Evolutionary conservation across 2,329 filamentous ascomycete species (phyloP).

Genomic region (Pseudogymnoascus sp.): DNA sequence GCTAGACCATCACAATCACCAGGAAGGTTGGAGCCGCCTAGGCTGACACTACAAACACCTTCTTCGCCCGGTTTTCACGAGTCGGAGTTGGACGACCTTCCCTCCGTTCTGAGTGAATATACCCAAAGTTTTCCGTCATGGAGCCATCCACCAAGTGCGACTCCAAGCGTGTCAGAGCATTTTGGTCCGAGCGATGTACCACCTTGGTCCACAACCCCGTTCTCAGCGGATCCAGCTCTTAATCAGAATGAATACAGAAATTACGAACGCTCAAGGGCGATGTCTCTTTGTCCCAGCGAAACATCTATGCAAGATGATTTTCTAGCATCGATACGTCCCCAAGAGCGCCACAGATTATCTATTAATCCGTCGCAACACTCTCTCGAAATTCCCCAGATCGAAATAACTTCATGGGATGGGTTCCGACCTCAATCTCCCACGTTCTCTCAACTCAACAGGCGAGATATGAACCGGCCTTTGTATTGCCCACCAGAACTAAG

Average conservation of each 20-base stretch:
- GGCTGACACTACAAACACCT: not conserved
- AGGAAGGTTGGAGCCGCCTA: not conserved
- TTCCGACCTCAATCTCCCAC: not conserved
- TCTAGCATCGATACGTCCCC: not conserved
- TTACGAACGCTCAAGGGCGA: not conserved
- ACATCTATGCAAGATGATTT: not conserved
- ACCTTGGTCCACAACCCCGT: not conserved
- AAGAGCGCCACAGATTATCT: not conserved
- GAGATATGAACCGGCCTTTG: not conserved
- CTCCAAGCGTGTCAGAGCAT: not conserved
- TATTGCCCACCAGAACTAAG: not conserved
- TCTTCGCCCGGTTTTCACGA: not conserved
- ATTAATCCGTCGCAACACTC: not conserved
- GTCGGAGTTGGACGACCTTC: not conserved
- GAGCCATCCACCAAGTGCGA: not conserved
- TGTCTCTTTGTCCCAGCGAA: not conserved
- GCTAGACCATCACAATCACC: not conserved
- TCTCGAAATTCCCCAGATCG: not conserved
- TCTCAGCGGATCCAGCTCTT: not conserved
- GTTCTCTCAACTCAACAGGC: not conserved
- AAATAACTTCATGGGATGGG: not conserved
- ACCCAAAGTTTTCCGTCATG: not conserved
- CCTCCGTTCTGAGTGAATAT: not conserved
- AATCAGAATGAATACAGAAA: not conserved
- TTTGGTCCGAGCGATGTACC: not conserved